These are phyloP conservation scores for Stemphylium lycopersici DNA, from an alignment of 2,329 filamentous ascomycete species.

Conservation along the genomic window DNA sequence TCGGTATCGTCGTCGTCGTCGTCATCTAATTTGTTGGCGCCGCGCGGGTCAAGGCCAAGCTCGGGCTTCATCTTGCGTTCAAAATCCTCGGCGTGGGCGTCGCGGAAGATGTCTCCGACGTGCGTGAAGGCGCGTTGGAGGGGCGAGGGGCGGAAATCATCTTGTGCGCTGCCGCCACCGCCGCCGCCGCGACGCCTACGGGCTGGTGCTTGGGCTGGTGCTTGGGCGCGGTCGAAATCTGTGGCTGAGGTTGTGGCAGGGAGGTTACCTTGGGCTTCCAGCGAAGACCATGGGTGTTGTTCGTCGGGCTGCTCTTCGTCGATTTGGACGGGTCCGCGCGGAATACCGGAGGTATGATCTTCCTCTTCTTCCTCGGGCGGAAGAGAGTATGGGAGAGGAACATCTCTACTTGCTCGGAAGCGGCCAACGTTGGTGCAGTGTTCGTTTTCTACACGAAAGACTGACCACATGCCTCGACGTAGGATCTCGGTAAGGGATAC, in stretches of 20 bases:
- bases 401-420: conserved; percentile 87
- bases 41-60: conserved; percentile 39
- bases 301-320: conserved; percentile 42
- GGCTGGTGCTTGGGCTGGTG: conserved; percentile 6
- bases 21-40: conserved; percentile 38
- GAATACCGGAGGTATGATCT: conserved; percentile 6
- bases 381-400: conserved; percentile 79
- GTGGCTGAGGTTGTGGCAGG: conserved; percentile 19
- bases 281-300: conserved; percentile 4
- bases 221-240: conserved; percentile 22
- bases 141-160: conserved; percentile 37
- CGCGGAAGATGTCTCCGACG: conserved; percentile 73
- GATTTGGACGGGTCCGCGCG: conserved; percentile 9
- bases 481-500: conserved; percentile 79
- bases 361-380: conserved; percentile 26
- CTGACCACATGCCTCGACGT: conserved; percentile 87
- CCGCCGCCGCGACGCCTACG: conserved; percentile 21
- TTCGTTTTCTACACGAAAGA: conserved; percentile 96
- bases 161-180: conserved; percentile 25
- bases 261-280: conserved; percentile 18
- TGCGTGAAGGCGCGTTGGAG: conserved; percentile 54
- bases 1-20: conserved; percentile 33
- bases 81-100: conserved; percentile 90
- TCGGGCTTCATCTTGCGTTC: conserved; percentile 72
- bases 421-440: conserved; percentile 83